Evolutionary conservation across 202 grass and related monocot genomes (phyloP), one percentile per base, ranked within the genome.

Genomic region (Panicum virgatum): DNA sequence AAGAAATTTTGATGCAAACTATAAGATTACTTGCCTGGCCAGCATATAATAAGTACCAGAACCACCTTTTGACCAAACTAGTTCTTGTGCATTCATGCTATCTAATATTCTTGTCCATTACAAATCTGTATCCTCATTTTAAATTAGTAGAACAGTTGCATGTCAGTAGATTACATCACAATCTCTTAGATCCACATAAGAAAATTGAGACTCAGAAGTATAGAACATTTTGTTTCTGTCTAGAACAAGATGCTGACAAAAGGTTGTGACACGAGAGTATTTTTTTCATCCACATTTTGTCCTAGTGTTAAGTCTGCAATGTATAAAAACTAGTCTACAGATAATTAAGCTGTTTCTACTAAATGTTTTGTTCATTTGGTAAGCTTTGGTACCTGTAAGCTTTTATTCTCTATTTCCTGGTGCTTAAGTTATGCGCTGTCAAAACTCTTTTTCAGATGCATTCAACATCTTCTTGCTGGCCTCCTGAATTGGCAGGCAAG

Each of bases 401-500:
- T 32, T 58, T 82, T 53, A 34, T 34, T 34, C 32, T 34, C 32
- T 34, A 34, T 62, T 79, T 67, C 14, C 1, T 6, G 7, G 26
- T 66, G 12, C 45, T 78, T 19, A 68, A 29, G 38, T 69, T 72
- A 60, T n/a, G 23, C 14, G 77, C 50, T 80, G 18, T 38, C 42
- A 4, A 60, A 87, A 66, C 42, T 72, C 37, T 62, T 83, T 34
- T 63, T 34, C 83, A 90, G 83, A 86, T 65, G 18, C 61, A 82
- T 29, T 64, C 80, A 80, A 57, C 54, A 59, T 69, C 79, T 80
- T 22, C 56, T 82, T 78, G 75, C 57, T 86, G 74, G 83, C 76
- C 88, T 69, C 79, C 83, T 83, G 58, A 90, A 80, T 53, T 75
- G 54, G 44, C n/a, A 79, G 61, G 77, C 48, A 73, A 80, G 9